Evolutionary conservation across 192 early-diverging fungal genomes (phyloP).

Genomic region (Entomortierella lignicola): DNA sequence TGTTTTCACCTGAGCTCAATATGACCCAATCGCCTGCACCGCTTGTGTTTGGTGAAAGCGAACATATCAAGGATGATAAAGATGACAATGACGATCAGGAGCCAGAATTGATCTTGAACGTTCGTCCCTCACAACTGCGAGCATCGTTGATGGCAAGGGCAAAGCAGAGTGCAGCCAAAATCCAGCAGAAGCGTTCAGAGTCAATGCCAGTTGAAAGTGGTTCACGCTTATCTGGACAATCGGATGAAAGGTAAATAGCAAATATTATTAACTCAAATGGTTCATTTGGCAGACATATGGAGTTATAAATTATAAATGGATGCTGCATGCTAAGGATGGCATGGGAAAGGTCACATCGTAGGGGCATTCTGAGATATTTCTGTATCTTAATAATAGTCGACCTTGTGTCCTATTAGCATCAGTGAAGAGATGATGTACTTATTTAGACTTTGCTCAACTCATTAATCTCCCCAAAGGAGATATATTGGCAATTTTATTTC

Average conservation of each 20-base stretch:
- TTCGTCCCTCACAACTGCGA: slow-evolving; percentile 37
- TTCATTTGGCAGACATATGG: neutral
- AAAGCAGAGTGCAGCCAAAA: slow-evolving; percentile 3
- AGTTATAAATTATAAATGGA: no score
- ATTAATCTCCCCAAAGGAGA: neutral
- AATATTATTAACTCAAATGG: neutral
- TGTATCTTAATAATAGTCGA: no score
- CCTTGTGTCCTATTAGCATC: no score
- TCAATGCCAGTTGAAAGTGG: slow-evolving; percentile 23
- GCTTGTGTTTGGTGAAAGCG: slow-evolving; percentile 34
- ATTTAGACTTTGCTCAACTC: no score
- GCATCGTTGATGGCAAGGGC: slow-evolving; percentile 47
- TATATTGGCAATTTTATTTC: neutral
- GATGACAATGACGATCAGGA: slow-evolving; percentile 25
- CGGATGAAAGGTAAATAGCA: slow-evolving; percentile 31
- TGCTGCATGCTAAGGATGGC: no score
- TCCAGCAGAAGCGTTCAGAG: slow-evolving; percentile 21
- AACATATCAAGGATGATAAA: slow-evolving; percentile 7
- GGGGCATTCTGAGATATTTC: neutral
- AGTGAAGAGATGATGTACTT: slow-evolving; percentile 12
- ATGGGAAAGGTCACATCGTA: no score
- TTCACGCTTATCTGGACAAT: slow-evolving; percentile 28
- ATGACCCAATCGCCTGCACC: slow-evolving; percentile 9
- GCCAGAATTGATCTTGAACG: slow-evolving; percentile 24
- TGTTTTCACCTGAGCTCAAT: slow-evolving; percentile 2